Evolutionary conservation across 306 rosid species (phyloP).

Genomic region (Coriaria nepalensis): DNA sequence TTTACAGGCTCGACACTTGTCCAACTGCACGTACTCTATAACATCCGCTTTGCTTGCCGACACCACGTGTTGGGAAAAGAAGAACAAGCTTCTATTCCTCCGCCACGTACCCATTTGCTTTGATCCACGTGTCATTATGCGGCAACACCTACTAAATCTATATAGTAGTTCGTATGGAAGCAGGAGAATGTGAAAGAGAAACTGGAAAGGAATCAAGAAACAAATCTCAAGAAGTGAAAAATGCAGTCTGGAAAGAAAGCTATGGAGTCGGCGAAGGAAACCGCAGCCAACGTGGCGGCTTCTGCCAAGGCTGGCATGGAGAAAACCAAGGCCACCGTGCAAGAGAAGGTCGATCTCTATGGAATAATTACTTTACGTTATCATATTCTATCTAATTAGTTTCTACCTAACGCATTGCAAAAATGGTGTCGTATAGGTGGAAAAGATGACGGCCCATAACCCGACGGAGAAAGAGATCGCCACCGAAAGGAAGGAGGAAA

Average conservation of each 20-base stretch:
- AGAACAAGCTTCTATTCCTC: too few relatives aligned
- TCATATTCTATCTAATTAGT: too few relatives aligned
- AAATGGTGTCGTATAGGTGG: constrained; percentile 20
- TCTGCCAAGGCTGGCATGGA: constrained; percentile 55
- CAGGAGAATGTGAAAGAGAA: background rate
- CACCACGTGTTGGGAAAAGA: too few relatives aligned
- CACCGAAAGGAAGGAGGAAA: constrained; percentile 22
- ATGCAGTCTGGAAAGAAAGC: constrained; percentile 48
- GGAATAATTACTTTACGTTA: too few relatives aligned
- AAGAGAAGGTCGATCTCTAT: constrained; percentile 67
- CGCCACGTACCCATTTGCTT: too few relatives aligned
- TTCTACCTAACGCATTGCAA: too few relatives aligned
- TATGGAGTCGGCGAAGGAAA: constrained; percentile 30
- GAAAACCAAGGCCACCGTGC: constrained; percentile 37
- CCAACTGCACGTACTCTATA: too few relatives aligned
- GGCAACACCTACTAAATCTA: too few relatives aligned
- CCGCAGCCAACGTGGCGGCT: constrained; percentile 48
- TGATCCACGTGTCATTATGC: too few relatives aligned
- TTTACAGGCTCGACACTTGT: too few relatives aligned
- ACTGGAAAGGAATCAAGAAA: background rate
- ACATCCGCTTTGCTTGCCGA: too few relatives aligned
- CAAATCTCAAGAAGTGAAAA: constrained; percentile 1
- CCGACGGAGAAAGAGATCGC: constrained; percentile 29
- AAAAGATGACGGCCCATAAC: constrained; percentile 25
- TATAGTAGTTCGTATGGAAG: too few relatives aligned